These are phyloP conservation scores for Xylaria scruposa DNA, from an alignment of 495 filamentous ascomycete species.

Conservation along the genomic window DNA sequence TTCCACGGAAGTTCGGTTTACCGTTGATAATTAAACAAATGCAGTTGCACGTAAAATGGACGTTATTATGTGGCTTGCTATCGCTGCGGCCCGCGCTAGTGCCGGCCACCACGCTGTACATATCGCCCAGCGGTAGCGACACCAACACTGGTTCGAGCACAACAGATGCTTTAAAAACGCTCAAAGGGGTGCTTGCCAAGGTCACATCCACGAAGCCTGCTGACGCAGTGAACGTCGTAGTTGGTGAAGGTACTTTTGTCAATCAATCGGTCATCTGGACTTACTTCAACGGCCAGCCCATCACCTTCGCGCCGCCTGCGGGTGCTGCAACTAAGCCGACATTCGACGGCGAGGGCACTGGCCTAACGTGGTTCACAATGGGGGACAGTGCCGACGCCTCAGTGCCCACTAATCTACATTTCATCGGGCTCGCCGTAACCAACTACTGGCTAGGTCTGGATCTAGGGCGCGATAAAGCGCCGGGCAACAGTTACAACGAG, in stretches of 20 bases:
- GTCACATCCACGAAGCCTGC: neutral
- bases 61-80: neutral
- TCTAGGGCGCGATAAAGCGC: conserved; percentile 21
- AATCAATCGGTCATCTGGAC: conserved; percentile 18
- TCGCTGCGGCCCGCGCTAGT: neutral
- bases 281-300: conserved; percentile 27
- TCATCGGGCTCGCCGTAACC: conserved; percentile 18
- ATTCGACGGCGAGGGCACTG: conserved; percentile 17
- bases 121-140: conserved; percentile 24
- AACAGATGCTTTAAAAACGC: neutral
- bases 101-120: conserved; percentile 13
- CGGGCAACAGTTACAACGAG: conserved; percentile 18
- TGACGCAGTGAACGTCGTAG: conserved; percentile 16
- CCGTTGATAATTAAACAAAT: neutral
- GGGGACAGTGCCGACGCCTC: neutral
- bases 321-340: conserved; percentile 11
- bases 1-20: neutral
- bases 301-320: conserved; percentile 20
- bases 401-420: conserved; percentile 11
- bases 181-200: conserved; percentile 8
- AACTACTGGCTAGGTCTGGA: conserved; percentile 27
- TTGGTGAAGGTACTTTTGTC: conserved; percentile 14
- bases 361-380: conserved; percentile 26
- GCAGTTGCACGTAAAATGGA: neutral
- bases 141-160: conserved; percentile 18